Evolutionary conservation across 768 basidiomycete species (phyloP).

Genomic region (Mycena maculata): DNA sequence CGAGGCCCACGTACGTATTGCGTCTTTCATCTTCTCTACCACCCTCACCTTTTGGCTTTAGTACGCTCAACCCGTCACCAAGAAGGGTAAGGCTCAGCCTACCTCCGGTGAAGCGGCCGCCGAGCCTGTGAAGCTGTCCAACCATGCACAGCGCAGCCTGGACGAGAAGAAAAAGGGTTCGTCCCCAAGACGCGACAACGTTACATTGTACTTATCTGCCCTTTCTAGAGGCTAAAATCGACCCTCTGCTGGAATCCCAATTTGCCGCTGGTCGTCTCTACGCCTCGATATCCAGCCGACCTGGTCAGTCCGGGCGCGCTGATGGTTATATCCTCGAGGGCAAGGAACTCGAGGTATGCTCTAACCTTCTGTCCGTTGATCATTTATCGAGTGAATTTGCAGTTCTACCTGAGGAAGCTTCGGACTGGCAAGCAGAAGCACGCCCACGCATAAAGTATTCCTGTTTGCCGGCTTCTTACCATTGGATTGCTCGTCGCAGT

Average conservation of each 20-base stretch:
- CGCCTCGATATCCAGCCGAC: conserved; percentile 92
- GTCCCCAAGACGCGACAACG: conserved; percentile 18
- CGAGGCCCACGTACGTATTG: conserved; percentile 88
- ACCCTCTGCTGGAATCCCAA: conserved; percentile 87
- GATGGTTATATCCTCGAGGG: conserved; percentile 99
- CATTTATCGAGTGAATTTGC: conserved; percentile 38
- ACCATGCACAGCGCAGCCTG: conserved; percentile 88
- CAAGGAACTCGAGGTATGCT: conserved; percentile 92
- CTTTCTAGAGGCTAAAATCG: conserved; percentile 85
- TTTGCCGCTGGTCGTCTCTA: conserved; percentile 97
- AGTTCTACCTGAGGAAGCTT: conserved; percentile 97
- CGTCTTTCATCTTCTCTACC: conserved; percentile 16
- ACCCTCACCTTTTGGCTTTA: conserved; percentile 45
- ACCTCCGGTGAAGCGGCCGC: conserved; percentile 59
- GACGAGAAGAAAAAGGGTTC: conserved; percentile 93
- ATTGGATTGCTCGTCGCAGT: conserved; percentile 27
- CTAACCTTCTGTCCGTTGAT: background rate
- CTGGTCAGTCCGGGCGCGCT: conserved; percentile 95
- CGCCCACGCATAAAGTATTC: conserved; percentile 59
- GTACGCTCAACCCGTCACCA: conserved; percentile 96
- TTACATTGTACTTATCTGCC: conserved; percentile 8
- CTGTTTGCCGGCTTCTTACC: conserved; percentile 21
- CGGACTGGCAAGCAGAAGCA: conserved; percentile 97
- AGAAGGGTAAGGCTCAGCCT: conserved; percentile 80
- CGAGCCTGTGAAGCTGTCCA: conserved; percentile 84